Percentiles rank a stretch among this genome's conserved stretches.
Conservation (phyloP, 345 rosid genomes). For the Salix udensis region DNA sequence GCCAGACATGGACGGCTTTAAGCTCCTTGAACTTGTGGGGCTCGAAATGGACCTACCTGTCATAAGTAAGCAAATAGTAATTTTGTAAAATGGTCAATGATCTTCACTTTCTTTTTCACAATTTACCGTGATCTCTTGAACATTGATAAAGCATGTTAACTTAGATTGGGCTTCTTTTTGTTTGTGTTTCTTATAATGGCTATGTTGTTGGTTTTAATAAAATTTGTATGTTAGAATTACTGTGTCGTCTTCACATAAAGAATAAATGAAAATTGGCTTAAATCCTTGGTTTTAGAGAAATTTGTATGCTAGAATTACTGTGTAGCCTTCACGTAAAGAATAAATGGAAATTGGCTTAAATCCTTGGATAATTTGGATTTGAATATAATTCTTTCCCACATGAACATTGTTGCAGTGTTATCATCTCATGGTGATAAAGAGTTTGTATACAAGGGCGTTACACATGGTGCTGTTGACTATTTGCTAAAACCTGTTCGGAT, state of each 20-base stretch:
- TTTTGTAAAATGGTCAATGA: not conserved
- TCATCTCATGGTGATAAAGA: constrained; percentile 73
- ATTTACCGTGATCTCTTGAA: not conserved
- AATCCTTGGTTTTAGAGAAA: not conserved
- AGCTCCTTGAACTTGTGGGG: constrained; percentile 79
- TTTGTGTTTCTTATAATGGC: not conserved
- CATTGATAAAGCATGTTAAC: not conserved
- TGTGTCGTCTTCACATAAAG: not conserved
- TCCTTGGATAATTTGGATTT: not conserved
- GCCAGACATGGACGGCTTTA: constrained; percentile 82
- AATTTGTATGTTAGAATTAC: not conserved
- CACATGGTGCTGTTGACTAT: constrained; percentile 89
- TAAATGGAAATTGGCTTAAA: not conserved
- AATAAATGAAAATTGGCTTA: not conserved
- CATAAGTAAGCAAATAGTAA: constrained; percentile 46
- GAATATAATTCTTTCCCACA: not conserved
- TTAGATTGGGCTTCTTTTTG: not conserved
- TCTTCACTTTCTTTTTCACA: constrained; percentile 2
- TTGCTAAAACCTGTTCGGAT: constrained; percentile 77
- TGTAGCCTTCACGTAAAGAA: not conserved
- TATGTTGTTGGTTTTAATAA: not conserved
- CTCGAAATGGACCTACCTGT: constrained; percentile 88
- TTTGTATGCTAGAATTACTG: not conserved
- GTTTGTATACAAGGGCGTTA: constrained; percentile 80
- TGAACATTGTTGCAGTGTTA: constrained; percentile 55